Conservation (phyloP, 345 rosid species). For the Pugionium cornutum region DNA sequence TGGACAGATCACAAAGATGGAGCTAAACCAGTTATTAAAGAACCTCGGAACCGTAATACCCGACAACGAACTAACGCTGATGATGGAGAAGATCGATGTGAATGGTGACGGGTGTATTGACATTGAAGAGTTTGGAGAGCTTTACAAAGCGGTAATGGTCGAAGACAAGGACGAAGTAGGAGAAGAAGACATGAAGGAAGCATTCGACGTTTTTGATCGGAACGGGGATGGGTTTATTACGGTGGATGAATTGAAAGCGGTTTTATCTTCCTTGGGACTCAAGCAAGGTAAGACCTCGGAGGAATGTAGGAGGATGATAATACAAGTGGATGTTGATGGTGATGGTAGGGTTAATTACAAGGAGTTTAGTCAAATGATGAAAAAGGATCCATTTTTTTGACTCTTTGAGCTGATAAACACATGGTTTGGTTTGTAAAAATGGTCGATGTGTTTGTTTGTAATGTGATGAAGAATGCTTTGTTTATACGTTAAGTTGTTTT, state of each 20-base stretch:
- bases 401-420: constrained; percentile 34
- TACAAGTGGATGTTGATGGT: constrained; percentile 77
- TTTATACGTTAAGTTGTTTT: neutral
- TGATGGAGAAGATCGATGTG: constrained; percentile 51
- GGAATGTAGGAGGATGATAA: constrained; percentile 77
- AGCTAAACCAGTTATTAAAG: constrained; percentile 60
- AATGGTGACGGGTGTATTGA: constrained; percentile 62
- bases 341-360: constrained; percentile 70
- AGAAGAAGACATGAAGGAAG: constrained; percentile 77
- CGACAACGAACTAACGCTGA: constrained; percentile 51
- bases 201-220: constrained; percentile 74
- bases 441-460: constrained; percentile 17
- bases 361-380: constrained; percentile 63
- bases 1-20: constrained; percentile 61
- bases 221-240: constrained; percentile 84
- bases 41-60: constrained; percentile 70
- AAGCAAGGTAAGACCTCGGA: constrained; percentile 68
- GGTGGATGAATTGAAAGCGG: constrained; percentile 67
- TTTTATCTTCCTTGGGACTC: constrained; percentile 69
- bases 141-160: constrained; percentile 57
- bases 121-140: constrained; percentile 64
- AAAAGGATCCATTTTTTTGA: constrained; percentile 41
- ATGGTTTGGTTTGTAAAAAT: constrained; percentile 12
- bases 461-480: neutral
- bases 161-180: constrained; percentile 50